phyloP scores from a whole-genome alignment of 148 eudicot genomes.

The Nepenthes gracilis region DNA sequence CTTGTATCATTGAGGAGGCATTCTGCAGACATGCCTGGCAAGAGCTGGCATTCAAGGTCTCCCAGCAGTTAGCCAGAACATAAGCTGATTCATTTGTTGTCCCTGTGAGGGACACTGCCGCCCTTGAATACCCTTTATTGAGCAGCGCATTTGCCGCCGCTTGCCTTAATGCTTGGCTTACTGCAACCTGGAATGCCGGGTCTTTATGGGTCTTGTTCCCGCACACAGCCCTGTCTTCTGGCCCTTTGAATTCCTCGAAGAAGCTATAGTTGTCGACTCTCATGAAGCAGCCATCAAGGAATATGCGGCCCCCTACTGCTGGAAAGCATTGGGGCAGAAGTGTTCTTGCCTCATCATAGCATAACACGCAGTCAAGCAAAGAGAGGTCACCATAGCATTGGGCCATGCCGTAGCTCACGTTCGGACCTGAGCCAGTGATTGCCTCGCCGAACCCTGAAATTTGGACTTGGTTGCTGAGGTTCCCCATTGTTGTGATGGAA shows the following conservation, averaged over 20 bases:
- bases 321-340: conserved; percentile 45
- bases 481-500: conserved; percentile 24
- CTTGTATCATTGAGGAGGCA: conserved; percentile 24
- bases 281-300: conserved; percentile 46
- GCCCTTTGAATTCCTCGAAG: conserved; percentile 22
- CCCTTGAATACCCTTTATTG: conserved; percentile 21
- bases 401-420: conserved; percentile 32
- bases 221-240: conserved; percentile 22
- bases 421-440: conserved; percentile 18
- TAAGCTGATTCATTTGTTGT: conserved; percentile 22
- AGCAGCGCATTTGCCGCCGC: conserved; percentile 21
- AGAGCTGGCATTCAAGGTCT: conserved; percentile 20
- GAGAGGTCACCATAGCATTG: conserved; percentile 60
- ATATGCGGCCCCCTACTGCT: conserved; percentile 24
- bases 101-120: conserved; percentile 10
- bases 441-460: conserved; percentile 24
- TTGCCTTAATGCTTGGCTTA: conserved; percentile 17
- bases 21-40: conserved; percentile 37
- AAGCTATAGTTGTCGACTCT: conserved; percentile 31
- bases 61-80: conserved; percentile 51
- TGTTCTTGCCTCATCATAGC: conserved; percentile 42
- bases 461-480: conserved; percentile 24
- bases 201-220: conserved; percentile 18
- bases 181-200: conserved; percentile 12
- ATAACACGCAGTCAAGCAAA: conserved; percentile 33